Conservation (phyloP, 345 rosid genomes). For the Alliaria petiolata region DNA sequence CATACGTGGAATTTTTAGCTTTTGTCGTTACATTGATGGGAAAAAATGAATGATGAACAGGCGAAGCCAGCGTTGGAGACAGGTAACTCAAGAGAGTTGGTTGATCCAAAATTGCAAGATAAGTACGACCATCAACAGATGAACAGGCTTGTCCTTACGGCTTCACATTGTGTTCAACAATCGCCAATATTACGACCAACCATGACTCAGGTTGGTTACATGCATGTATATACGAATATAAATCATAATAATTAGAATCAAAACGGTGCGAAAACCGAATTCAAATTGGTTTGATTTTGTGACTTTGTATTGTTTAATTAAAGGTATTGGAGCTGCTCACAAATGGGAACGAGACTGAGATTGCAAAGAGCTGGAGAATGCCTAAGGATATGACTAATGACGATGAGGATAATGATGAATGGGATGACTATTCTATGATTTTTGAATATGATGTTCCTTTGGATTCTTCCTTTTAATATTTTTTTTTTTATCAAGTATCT, state of each 20-base stretch:
- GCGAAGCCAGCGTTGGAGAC: constrained; percentile 86
- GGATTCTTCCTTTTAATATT: constrained; percentile 46
- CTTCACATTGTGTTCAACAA: constrained; percentile 81
- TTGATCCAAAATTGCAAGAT: constrained; percentile 62
- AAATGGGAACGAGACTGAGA: constrained; percentile 50
- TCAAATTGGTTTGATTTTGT: neutral
- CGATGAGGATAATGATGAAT: constrained; percentile 35
- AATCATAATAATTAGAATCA: neutral
- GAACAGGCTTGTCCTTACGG: constrained; percentile 58
- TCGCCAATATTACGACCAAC: constrained; percentile 74
- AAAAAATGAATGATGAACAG: constrained; percentile 27
- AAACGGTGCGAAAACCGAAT: neutral
- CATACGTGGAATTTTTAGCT: too few relatives aligned
- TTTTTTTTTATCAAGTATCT: constrained; percentile 10
- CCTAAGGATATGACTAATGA: constrained; percentile 42
- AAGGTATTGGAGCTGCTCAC: constrained; percentile 77
- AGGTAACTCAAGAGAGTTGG: constrained; percentile 51
- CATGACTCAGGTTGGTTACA: constrained; percentile 63
- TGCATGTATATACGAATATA: too few relatives aligned
- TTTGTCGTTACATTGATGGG: neutral
- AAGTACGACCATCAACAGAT: constrained; percentile 59
- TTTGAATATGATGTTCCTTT: constrained; percentile 68
- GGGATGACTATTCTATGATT: constrained; percentile 75
- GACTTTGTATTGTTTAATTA: neutral
- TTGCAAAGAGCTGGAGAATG: constrained; percentile 61